Evolutionary conservation across 441 rosid genomes (phyloP), one percentile per base, ranked within the genome.

Genomic region (Erodium texanum): DNA sequence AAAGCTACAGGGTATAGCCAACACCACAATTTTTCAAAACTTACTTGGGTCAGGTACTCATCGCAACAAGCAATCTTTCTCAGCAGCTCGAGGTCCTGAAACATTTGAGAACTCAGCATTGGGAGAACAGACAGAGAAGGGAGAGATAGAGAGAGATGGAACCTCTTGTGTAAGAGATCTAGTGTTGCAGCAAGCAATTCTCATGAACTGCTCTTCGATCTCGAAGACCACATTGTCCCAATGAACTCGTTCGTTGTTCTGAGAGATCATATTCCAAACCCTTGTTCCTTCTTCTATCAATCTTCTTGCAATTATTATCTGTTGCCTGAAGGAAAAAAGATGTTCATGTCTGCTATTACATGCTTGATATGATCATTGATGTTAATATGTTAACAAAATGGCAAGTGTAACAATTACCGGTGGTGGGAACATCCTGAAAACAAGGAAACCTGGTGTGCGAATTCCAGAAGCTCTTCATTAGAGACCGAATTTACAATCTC

Each of bases 11-110:
- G 98, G 81, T 82, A 89, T 70, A 92, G 73, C 98, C 98, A 92
- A 72, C 95, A 83, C 96, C 98, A 92, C 76, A 89, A 71, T 74
- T 81, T 92, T 81, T 92, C 96, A 74, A 92, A 92, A 64, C 82
- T 87, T 72, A 88, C 96, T 84, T 83, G 95, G 41, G 87, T 83
- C 78, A 92, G 36, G 69, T 79, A 77, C 48, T 88, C 96, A 45
- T 63, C 76, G 79, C 93, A 89, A 71, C 96, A 95, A 5, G 92
- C 78, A 68, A 92, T 82, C 78, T 84, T 82, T 76, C 86, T 80
- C 65, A 88, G 72, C 65, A 87, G 59, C 73, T 88, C 86, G 7
- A 83, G 84, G 74, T 92, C 98, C 96, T 91, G 82, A 73, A 71
- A 68, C 20, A 34, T 64, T 41, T 45, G 41, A 34, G 23, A 45